A percentile compares a stretch with the other conserved stretches of the same genome.
Conservation (phyloP, 2,329 filamentous ascomycete species). For the Aureobasidium subglaciale region DNA sequence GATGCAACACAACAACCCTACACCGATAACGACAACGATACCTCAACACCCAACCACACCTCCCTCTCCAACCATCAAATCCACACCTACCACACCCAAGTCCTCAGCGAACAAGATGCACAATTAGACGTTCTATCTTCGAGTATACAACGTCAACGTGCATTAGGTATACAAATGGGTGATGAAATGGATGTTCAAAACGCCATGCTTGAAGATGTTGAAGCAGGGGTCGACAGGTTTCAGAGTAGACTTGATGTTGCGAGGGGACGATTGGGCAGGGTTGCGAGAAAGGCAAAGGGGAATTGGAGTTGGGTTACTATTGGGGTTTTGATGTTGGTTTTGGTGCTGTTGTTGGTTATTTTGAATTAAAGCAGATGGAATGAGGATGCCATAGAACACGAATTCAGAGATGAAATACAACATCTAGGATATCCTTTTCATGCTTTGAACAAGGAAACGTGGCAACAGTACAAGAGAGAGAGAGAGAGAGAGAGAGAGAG, state of each 20-base stretch:
- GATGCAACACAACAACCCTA: constrained; percentile 39
- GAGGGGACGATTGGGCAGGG: constrained; percentile 60
- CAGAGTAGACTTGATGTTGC: constrained; percentile 69
- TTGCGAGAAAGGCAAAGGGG: constrained; percentile 69
- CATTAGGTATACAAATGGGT: constrained; percentile 91
- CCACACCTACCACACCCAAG: constrained; percentile 71
- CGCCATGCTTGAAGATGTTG: constrained; percentile 80
- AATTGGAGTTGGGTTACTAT: constrained; percentile 87
- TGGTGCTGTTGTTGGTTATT: constrained; percentile 64
- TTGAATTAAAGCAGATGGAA: background rate
- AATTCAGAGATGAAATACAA: too few species aligned
- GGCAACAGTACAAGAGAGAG: too few species aligned
- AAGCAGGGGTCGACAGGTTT: constrained; percentile 75
- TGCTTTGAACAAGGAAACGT: too few species aligned
- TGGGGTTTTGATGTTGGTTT: constrained; percentile 66
- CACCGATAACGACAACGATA: constrained; percentile 53
- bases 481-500: too few species aligned
- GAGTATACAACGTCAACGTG: constrained; percentile 79
- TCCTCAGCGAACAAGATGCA: constrained; percentile 84
- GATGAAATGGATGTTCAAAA: constrained; percentile 92
- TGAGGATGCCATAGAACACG: too few species aligned
- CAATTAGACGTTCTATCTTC: constrained; percentile 84
- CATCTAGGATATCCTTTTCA: too few species aligned
- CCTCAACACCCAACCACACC: constrained; percentile 43
- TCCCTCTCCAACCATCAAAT: constrained; percentile 74